Base-by-base conservation (phyloP, 257 asterid species). In the Petunia secreta region DNA sequence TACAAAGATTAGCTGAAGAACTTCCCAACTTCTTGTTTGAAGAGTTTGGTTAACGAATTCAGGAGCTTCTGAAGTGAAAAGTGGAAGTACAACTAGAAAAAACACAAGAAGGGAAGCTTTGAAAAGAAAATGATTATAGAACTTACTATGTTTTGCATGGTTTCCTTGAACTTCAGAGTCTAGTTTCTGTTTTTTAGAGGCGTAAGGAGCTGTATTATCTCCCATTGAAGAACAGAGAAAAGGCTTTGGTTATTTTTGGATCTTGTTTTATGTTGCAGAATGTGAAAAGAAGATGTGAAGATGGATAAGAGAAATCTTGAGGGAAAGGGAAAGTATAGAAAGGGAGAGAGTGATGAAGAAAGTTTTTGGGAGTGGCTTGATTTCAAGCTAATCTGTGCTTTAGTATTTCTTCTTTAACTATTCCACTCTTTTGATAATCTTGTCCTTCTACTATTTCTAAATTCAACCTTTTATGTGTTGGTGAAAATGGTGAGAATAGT, bases 1-100 rank as follows among this genome's bases (percentile, higher is more conserved):
- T 59, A 96, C 98, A 75, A 91, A 91, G 79, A 96, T 81, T 5
- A 96, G 92, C 88, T 96, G 99, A 68, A 96, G 83, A 82, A 94
- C 87, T 89, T 96, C 99, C 98, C 98, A 94, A 60, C 92, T 92
- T 77, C 90, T 85, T 1, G 96, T 88, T 37, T 92, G 89, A 0
- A 91, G 65, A 48, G 90, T 84, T 82, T 90, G 97, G 88, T 80
- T 93, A 7, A 95, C 41, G 85, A 88, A 89, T 48, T 93, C 94
- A 8, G 97, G 98, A 34, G 94, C 88, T 37, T 85, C 82, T 2
- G 97, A 86, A 14, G 99, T 94, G 80, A 93, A 87, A 71, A 93
- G 84, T 0, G 96, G 93, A 38, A 88, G 89, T 38, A 92, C 13
- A 73, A 94, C 88, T 13, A 93, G 83, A 63, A 91, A 89, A 41